Percentiles rank a stretch among this genome's conserved stretches.
Evolutionary conservation across 805 yeast species (phyloP).

Genomic region (Komagataella pastoris): DNA sequence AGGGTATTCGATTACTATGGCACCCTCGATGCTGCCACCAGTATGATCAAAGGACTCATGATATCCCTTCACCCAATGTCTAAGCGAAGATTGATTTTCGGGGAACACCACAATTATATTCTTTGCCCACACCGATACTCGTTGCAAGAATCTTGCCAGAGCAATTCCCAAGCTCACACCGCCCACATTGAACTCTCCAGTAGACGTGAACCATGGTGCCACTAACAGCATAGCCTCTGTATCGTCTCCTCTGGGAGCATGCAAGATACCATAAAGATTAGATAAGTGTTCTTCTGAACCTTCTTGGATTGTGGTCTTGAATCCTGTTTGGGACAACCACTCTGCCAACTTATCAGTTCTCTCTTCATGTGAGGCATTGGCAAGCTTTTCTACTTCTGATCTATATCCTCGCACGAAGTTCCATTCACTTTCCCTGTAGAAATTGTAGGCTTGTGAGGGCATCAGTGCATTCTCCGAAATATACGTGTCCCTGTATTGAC

Average conservation of each 20-base stretch:
- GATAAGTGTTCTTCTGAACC: slow-evolving; percentile 17
- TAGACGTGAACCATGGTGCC: slow-evolving; percentile 66
- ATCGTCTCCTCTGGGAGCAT: slow-evolving; percentile 91
- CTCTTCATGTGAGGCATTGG: slow-evolving; percentile 11
- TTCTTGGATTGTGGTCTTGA: slow-evolving; percentile 37
- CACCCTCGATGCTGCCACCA: slow-evolving; percentile 91
- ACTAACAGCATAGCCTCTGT: slow-evolving; percentile 89
- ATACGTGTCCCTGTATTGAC: slow-evolving; percentile 73
- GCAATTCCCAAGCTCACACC: slow-evolving; percentile 67
- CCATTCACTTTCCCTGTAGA: slow-evolving; percentile 93
- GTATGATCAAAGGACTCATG: slow-evolving; percentile 75
- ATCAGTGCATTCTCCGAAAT: slow-evolving; percentile 91
- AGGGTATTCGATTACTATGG: slow-evolving; percentile 72
- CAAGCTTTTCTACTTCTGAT: slow-evolving; percentile 34
- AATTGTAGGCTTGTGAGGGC: slow-evolving; percentile 92
- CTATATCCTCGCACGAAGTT: slow-evolving; percentile 79
- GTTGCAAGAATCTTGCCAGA: slow-evolving; percentile 64
- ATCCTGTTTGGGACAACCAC: slow-evolving; percentile 67
- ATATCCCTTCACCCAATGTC: slow-evolving; percentile 90
- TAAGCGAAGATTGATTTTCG: slow-evolving; percentile 49
- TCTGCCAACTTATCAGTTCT: slow-evolving; percentile 32
- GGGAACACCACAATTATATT: slow-evolving; percentile 82
- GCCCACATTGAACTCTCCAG: slow-evolving; percentile 52
- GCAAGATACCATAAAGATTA: slow-evolving; percentile 62
- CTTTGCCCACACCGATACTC: slow-evolving; percentile 93